Percentiles rank a stretch among this genome's conserved stretches.
phyloP scores from a whole-genome alignment of 2,329 filamentous ascomycete genomes.

The Cyphellophora attinorum region DNA sequence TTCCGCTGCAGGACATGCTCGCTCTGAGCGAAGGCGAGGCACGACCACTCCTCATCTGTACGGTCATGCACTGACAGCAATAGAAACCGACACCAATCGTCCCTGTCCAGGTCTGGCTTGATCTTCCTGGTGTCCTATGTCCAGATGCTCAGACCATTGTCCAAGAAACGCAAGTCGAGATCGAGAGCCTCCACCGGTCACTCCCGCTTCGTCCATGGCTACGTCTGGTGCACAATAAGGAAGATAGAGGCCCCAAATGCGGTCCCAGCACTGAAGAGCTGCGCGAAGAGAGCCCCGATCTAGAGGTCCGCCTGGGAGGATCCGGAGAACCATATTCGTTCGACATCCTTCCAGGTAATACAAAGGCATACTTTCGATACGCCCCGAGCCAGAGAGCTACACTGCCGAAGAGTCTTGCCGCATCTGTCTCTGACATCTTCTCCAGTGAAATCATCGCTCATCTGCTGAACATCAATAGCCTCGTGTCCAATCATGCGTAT shows the following conservation, averaged over 20 bases:
- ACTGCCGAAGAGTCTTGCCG: slow-evolving; percentile 53
- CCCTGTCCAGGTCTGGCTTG: slow-evolving; percentile 70
- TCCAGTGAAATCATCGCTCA: slow-evolving; percentile 80
- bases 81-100: slow-evolving; percentile 46
- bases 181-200: slow-evolving; percentile 82
- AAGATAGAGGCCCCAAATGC: not conserved
- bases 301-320: slow-evolving; percentile 62
- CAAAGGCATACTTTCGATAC: slow-evolving; percentile 7
- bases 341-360: slow-evolving; percentile 5
- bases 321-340: slow-evolving; percentile 20
- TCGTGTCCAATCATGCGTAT: not conserved
- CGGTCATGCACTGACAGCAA: not conserved
- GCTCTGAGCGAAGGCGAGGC: slow-evolving; percentile 89
- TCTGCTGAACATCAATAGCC: slow-evolving; percentile 48
- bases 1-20: slow-evolving; percentile 79
- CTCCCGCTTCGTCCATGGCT: slow-evolving; percentile 73
- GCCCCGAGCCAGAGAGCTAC: not conserved
- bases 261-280: not conserved
- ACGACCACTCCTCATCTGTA: slow-evolving; percentile 9
- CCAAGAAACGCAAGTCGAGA: slow-evolving; percentile 70
- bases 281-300: slow-evolving; percentile 40
- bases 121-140: slow-evolving; percentile 55
- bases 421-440: slow-evolving; percentile 68
- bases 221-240: slow-evolving; percentile 42
- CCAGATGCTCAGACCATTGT: slow-evolving; percentile 65